These are phyloP conservation scores for Phytophthora meadii DNA, from an alignment of 352 stramenopile species.

Conservation along the genomic window DNA sequence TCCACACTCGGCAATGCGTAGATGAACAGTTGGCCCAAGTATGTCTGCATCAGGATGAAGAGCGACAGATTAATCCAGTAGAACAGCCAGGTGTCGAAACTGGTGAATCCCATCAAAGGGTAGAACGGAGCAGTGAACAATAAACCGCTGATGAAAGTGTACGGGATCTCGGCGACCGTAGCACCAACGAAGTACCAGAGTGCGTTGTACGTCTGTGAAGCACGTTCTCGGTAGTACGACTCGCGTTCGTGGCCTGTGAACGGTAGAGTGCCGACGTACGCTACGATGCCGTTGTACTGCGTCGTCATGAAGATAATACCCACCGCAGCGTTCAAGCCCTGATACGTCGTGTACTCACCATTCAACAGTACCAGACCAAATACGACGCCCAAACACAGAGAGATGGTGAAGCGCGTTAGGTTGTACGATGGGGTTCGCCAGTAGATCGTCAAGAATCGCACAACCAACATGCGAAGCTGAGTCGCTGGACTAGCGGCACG, in stretches of 20 bases:
- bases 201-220: conserved; percentile 82
- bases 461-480: conserved; percentile 41
- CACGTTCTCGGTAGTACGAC: conserved; percentile 58
- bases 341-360: conserved; percentile 41
- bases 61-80: conserved; percentile 3
- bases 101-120: no score
- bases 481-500: conserved; percentile 32
- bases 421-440: conserved; percentile 89
- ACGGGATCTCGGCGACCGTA: conserved; percentile 76
- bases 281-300: conserved; percentile 67
- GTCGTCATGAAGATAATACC: conserved; percentile 81
- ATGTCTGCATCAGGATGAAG: conserved; percentile 3
- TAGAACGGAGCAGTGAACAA: conserved; percentile 31
- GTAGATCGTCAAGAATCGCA: conserved; percentile 67
- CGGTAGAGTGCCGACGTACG: conserved; percentile 66
- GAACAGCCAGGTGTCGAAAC: no score
- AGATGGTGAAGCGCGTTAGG: conserved; percentile 66
- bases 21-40: background rate
- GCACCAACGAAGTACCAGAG: conserved; percentile 69
- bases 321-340: conserved; percentile 46
- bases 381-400: conserved; percentile 56
- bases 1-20: background rate
- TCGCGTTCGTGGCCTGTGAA: conserved; percentile 40
- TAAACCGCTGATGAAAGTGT: conserved; percentile 38
- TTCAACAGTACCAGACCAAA: conserved; percentile 66